Base-by-base conservation (phyloP, 129 eudicot genomes). In the Scalesia atractyloides region DNA sequence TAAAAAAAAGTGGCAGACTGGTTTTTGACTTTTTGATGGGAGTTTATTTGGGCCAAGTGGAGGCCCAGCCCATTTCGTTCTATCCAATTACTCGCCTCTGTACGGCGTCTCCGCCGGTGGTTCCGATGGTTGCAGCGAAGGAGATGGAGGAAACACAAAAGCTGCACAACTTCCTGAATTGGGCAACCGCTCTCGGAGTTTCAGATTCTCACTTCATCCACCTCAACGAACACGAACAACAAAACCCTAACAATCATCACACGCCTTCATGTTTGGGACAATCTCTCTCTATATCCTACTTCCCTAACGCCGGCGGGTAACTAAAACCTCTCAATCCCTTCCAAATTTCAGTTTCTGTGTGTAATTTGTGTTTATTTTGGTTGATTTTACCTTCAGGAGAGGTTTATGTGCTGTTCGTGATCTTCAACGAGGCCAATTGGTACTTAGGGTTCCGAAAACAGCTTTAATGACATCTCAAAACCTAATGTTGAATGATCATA, bases 301-400 rank as follows among this genome's bases (percentile, higher is more conserved):
- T 92, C 82, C 93, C 96, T 22, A 46, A 81, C 26, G 85, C 91
- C 84, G 97, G 97, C 82, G 94, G 97, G 97, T 92, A 80, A 54
- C 17, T 18, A 30, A 18, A 7, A 13, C 3, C 41, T 68, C 73
- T 16, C 17, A n/a, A 64, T 64, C 54, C 17, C 16, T 67, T 26
- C 18, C 0, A 15, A 61, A 0, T 61, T n/a, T 47, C 37, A 60
- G 5, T 67, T 0, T 24, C 1, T 12, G 0, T 37, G 70, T 46
- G 49, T 33, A 67, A 30, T 14, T 7, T 12, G n/a, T 53, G 51
- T 30, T 46, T 33, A 16, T 20, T 36, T 30, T 15, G 30, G n/a
- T 10, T 67, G 13, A 18, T 49, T 2, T 67, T 12, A 53, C 67
- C 16, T 84, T 79, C 89, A 93, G 98, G 84, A 86, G 98, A 80